Evolutionary conservation across 1,284 basidiomycete genomes (phyloP), one percentile per base, ranked within the genome.

Genomic region (Malassezia pachydermatis): DNA sequence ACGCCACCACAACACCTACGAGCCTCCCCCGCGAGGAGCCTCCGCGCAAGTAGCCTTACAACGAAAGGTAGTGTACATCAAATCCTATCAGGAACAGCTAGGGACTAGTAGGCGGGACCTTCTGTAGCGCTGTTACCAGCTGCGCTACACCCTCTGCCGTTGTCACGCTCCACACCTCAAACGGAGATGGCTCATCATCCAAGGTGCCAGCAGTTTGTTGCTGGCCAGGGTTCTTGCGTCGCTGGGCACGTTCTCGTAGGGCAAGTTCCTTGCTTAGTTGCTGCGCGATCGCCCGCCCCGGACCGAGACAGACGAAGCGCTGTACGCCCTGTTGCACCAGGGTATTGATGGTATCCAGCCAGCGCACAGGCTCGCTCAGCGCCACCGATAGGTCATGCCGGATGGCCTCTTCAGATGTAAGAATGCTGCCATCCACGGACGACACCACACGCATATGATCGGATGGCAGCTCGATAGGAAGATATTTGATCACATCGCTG

Each of bases 251-350:
- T 30, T 43, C 41, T 10, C 41, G 41, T 3, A 43, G 30, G 8
- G 65, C 65, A 13, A 70, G 54, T 45, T 71, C 68, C 30, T 65
- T 65, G 39, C 63, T 64, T 11, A 71, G 49, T 48, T 70, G 52
- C 44, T 71, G 65, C 1, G 67, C 68, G 27, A 63, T 63, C 10
- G 67, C 65, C 3, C 65, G 50, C 1, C 67, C 67, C 0, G 67
- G 68, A 1, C 68, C 68, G 11, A 71, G 38, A 41, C 68, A 71
- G 22, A 71, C 53, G 27, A 71, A 71, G 25, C 67, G 42, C 35
- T 60, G 56, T 13, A 70, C 63, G 3, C 63, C 66, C 30, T 63
- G 52, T 9, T 54, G 54, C 14, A 67, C 39, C 25, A 68, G 38
- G n/a, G 55, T 59, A 16, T 63, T 50, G 24, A 71, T 59, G 14